Base-by-base conservation (phyloP, 495 filamentous ascomycete genomes). In the Aspergillus cavernicola region DNA sequence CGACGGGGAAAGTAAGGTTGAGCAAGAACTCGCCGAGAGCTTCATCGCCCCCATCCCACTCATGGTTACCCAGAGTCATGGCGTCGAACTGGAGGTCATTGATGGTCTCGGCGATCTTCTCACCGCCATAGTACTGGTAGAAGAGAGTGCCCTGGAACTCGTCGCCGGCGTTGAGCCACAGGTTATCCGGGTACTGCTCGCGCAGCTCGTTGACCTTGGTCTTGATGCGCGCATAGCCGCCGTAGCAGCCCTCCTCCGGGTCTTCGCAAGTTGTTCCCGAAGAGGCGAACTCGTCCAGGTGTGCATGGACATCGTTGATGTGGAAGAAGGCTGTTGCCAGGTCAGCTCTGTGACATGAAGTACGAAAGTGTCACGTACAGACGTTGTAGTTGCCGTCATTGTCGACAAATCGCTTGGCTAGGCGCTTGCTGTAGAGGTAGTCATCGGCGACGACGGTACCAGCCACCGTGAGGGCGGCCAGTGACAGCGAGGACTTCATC, bases 41-140 rank as follows among this genome's bases (percentile, higher is more conserved):
- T 23, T 46, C 28, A 16, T 46, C 43, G 10, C 43, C 43, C 16
- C 43, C 43, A n/a, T 46, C 43, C 43, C 43, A 46, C 43, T 46
- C 43, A 16, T 46, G 43, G 43, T 46, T 46, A 12, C 43, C 43
- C 43, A 46, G 43, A 2, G 43, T 46, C 43, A 46, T 46, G 43
- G 43, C 43, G 9, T 46, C 43, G 28, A 46, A 46, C 5, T 23
- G 1, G 43, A 46, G 43, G 15, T 46, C 43, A 13, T 46, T 46
- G 16, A 46, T 33, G 4, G 43, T 46, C 29, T 46, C 43, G 43
- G 43, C 43, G 28, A 46, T 46, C 43, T 46, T 46, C 43, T 46
- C 43, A 4, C 43, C 43, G 1, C 43, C 43, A 11, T 46, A 46
- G 29, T 46, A 46, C 28, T 6, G 6, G 43, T 46, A 46, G 43